A percentile compares a stretch with the other conserved stretches of the same genome.
phyloP scores from a whole-genome alignment of 2,329 filamentous ascomycete genomes.

The Exophiala oligosperma region DNA sequence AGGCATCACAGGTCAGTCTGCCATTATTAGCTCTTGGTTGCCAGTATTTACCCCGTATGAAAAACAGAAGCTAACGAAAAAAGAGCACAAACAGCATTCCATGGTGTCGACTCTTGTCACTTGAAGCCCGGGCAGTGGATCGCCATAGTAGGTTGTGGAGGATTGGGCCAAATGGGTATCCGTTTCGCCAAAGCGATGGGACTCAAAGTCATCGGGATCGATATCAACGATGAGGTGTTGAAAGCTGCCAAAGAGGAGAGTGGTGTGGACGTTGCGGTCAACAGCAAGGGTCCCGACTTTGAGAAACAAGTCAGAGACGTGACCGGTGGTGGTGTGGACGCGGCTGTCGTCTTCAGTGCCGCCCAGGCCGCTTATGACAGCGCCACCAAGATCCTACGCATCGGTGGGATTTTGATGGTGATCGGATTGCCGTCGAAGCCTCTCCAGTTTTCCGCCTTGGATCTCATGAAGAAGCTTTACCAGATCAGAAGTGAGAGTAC shows the following conservation, averaged over 20 bases:
- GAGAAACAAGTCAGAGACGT: background rate
- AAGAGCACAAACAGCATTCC: slow-evolving; percentile 1
- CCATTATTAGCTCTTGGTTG: too few relatives aligned
- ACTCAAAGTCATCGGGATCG: slow-evolving; percentile 8
- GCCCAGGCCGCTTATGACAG: slow-evolving; percentile 15
- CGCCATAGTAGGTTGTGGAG: slow-evolving; percentile 26
- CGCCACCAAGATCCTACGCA: slow-evolving; percentile 12
- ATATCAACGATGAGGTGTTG: slow-evolving; percentile 41
- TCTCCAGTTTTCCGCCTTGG: slow-evolving; percentile 4
- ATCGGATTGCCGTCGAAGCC: slow-evolving; percentile 4
- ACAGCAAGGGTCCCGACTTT: slow-evolving; percentile 3
- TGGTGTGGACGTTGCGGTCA: slow-evolving; percentile 37
- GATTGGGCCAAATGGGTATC: slow-evolving; percentile 30
- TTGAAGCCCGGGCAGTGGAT: slow-evolving; percentile 25
- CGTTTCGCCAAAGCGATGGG: slow-evolving; percentile 33
- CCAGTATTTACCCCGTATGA: background rate
- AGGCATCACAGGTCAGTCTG: slow-evolving; percentile 6
- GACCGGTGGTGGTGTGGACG: slow-evolving; percentile 9
- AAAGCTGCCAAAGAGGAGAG: slow-evolving; percentile 40
- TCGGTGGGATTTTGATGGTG: slow-evolving; percentile 9
- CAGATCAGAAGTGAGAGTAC: slow-evolving; percentile 11
- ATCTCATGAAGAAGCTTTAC: slow-evolving; percentile 7
- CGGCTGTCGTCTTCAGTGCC: slow-evolving; percentile 17
- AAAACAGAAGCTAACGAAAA: background rate
- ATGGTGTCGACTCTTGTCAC: slow-evolving; percentile 5